These are phyloP conservation scores for Backusella parvicylindrica DNA, from an alignment of 192 early-diverging fungal species.

Conservation along the genomic window DNA sequence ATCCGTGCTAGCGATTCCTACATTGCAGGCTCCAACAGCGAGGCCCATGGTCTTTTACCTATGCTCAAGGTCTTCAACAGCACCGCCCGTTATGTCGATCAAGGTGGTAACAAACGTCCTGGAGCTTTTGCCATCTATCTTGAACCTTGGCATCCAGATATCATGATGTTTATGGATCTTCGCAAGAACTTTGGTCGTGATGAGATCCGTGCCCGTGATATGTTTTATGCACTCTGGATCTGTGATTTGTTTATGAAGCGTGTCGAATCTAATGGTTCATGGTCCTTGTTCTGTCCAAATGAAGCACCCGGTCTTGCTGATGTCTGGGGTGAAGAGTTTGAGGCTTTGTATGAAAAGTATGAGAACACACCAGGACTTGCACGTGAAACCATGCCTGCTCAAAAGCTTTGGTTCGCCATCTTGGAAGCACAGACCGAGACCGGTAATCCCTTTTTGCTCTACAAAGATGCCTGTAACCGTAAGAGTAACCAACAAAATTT, in stretches of 20 bases:
- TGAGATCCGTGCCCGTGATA: constrained; percentile 92
- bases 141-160: constrained; percentile 98
- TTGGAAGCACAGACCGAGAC: constrained; percentile 96
- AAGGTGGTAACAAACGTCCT: constrained; percentile 98
- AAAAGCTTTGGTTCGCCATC: constrained; percentile 97
- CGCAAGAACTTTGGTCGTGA: constrained; percentile 99
- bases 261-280: constrained; percentile 88
- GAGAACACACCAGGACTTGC: constrained; percentile 75
- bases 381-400: constrained; percentile 88
- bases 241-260: constrained; percentile 97
- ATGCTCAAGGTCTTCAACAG: constrained; percentile 99
- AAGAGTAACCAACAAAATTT: constrained; percentile 99
- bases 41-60: constrained; percentile 96
- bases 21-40: constrained; percentile 97
- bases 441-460: constrained; percentile 96
- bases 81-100: constrained; percentile 97
- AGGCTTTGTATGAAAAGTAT: constrained; percentile 77
- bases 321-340: constrained; percentile 94
- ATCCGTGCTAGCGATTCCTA: constrained; percentile 94
- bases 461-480: constrained; percentile 99
- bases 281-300: constrained; percentile 92
- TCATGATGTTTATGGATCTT: constrained; percentile 94
- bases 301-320: constrained; percentile 91
- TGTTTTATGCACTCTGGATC: constrained; percentile 98
- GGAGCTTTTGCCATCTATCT: constrained; percentile 99